Conservation (phyloP, 2,329 filamentous ascomycete genomes). For the Dothidotthia symphoricarpi region DNA sequence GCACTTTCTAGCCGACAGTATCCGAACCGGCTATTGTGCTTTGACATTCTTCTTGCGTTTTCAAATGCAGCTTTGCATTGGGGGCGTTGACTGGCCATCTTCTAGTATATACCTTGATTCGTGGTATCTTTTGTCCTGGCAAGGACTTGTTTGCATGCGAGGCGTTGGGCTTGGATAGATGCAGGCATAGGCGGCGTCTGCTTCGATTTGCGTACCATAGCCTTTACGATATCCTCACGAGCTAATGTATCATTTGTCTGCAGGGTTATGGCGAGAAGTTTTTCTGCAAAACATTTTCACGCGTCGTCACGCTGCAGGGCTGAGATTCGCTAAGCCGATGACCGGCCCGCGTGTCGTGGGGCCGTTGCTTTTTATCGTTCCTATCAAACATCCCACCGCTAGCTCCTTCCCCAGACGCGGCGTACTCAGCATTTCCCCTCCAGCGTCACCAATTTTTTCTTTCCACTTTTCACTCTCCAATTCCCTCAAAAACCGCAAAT, state of each 20-base stretch:
- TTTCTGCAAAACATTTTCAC: too few species aligned
- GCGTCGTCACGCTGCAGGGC: conserved; percentile 1
- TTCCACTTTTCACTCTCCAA: conserved; percentile 9
- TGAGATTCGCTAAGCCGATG: conserved; percentile 10
- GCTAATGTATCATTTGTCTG: too few species aligned
- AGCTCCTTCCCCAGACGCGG: conserved; percentile 13
- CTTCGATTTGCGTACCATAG: too few species aligned
- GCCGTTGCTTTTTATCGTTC: conserved; percentile 18
- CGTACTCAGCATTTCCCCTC: too few species aligned
- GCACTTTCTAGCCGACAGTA: conserved; percentile 22
- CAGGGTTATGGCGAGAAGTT: too few species aligned
- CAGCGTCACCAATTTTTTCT: conserved; percentile 2
- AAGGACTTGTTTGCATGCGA: not conserved
- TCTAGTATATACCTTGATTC: not conserved
- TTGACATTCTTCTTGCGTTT: not conserved
- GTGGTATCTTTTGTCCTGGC: not conserved
- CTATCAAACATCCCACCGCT: conserved; percentile 9
- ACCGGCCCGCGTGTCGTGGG: conserved; percentile 22
- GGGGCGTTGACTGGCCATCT: too few species aligned
- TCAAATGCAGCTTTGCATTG: too few species aligned
- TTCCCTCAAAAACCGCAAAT: conserved; percentile 1
- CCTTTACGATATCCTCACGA: too few species aligned
- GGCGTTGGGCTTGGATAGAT: not conserved
- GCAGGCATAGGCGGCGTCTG: not conserved
- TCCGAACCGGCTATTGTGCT: too few species aligned